A percentile compares a stretch with the other conserved stretches of the same genome.
Conservation (phyloP, 768 basidiomycete genomes). For the Boletus pseudopeckii region DNA sequence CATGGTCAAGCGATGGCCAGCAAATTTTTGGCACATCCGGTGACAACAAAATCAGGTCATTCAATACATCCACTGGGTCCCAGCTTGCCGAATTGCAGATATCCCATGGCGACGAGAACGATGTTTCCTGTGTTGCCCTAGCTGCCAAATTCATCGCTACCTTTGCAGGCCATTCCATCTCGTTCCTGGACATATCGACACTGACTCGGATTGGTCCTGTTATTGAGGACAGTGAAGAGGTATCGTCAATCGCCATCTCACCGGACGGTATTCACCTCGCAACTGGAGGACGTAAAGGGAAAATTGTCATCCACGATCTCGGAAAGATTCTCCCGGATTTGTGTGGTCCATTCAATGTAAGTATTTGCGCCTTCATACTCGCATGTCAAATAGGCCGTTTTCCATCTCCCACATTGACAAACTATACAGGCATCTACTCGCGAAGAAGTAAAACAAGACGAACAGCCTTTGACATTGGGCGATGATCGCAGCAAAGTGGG, state of each 20-base stretch:
- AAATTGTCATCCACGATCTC: neutral
- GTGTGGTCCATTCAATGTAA: no score
- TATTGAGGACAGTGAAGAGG: neutral
- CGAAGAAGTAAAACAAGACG: no score
- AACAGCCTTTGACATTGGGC: no score
- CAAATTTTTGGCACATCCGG: neutral
- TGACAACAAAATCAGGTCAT: neutral
- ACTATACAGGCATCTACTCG: no score
- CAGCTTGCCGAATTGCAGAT: neutral
- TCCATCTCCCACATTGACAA: no score
- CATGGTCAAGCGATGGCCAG: neutral
- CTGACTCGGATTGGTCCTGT: neutral
- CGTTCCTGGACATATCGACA: neutral
- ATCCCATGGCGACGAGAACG: neutral
- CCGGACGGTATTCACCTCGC: neutral
- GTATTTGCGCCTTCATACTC: no score
- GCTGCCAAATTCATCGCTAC: neutral
- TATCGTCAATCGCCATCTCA: neutral
- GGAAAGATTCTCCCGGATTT: neutral
- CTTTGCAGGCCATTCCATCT: neutral
- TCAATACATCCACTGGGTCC: neutral
- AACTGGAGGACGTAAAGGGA: neutral
- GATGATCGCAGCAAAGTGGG: no score
- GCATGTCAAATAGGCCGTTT: no score
- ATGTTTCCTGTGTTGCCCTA: neutral